Percentiles rank a stretch among this genome's conserved stretches.
Conservation (phyloP, 306 rosid genomes). For the Prunus armeniaca region DNA sequence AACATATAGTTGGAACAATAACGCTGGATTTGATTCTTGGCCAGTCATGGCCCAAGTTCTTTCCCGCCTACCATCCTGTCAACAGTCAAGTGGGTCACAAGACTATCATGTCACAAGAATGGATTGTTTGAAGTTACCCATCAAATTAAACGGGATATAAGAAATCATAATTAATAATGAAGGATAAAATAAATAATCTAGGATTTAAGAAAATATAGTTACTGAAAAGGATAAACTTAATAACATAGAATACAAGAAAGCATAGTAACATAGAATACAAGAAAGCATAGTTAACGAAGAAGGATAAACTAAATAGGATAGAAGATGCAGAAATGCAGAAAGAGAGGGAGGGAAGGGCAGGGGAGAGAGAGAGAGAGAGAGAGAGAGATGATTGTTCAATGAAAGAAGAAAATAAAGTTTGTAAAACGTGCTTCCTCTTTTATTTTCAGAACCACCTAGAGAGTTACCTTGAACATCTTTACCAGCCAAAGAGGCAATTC, state of each 20-base stretch:
- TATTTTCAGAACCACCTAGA: background rate
- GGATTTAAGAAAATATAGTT: no score
- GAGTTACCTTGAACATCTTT: slow-evolving; percentile 82
- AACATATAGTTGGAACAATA: slow-evolving; percentile 78
- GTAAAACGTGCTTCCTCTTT: background rate
- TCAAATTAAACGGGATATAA: background rate
- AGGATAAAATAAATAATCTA: no score
- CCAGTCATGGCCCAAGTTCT: slow-evolving; percentile 78
- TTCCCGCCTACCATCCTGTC: slow-evolving; percentile 67
- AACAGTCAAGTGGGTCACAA: slow-evolving; percentile 30
- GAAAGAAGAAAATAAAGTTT: background rate
- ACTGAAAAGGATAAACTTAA: no score
- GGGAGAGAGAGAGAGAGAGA: background rate
- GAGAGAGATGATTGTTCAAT: background rate
- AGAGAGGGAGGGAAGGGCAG: no score
- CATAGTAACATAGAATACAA: background rate
- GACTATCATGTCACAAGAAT: background rate
- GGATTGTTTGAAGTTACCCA: background rate
- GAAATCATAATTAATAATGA: no score
- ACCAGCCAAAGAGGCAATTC: slow-evolving; percentile 95
- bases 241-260: no score
- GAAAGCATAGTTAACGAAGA: background rate
- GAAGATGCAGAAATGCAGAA: no score
- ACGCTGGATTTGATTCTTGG: slow-evolving; percentile 77
- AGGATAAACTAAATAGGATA: no score